Evolutionary conservation across 1,284 basidiomycete species (phyloP).

Genomic region (Melampsora larici-populina): DNA sequence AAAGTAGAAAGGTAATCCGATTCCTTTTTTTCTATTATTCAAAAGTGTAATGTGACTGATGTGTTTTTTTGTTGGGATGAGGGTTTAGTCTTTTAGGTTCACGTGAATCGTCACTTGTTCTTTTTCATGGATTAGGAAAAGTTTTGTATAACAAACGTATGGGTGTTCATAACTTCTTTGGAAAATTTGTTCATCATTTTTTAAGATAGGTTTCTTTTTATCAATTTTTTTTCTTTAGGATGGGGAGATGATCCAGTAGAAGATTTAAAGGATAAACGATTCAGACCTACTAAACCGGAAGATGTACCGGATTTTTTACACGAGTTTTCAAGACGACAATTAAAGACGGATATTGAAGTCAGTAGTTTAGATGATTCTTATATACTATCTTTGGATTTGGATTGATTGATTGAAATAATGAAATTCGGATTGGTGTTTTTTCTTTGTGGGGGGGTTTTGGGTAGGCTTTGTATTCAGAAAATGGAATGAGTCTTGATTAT

Average conservation of each 20-base stretch:
- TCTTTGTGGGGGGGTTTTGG: not conserved
- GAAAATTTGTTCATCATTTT: no score
- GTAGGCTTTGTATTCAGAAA: constrained; percentile 73
- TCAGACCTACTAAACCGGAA: constrained; percentile 44
- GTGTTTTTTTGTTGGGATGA: constrained; percentile 56
- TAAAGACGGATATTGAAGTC: constrained; percentile 42
- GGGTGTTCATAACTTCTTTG: constrained; percentile 47
- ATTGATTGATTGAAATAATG: not conserved
- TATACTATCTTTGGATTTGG: no score
- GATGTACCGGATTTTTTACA: constrained; percentile 45
- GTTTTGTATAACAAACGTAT: constrained; percentile 90
- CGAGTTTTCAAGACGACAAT: constrained; percentile 45
- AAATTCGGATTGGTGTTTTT: not conserved
- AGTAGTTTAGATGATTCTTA: not conserved
- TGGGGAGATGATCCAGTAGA: constrained; percentile 50
- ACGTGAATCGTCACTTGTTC: constrained; percentile 75
- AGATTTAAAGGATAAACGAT: constrained; percentile 50
- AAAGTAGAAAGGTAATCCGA: constrained; percentile 1
- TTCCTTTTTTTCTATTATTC: constrained; percentile 4
- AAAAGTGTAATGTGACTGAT: constrained; percentile 29
- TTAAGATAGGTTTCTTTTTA: no score
- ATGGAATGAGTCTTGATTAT: constrained; percentile 83
- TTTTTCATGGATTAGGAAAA: constrained; percentile 92
- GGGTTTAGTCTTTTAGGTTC: constrained; percentile 64
- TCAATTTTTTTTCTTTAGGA: constrained; percentile 44